phyloP scores from a whole-genome alignment of 805 yeast species.

The Teunomyces lycoperdinae region DNA sequence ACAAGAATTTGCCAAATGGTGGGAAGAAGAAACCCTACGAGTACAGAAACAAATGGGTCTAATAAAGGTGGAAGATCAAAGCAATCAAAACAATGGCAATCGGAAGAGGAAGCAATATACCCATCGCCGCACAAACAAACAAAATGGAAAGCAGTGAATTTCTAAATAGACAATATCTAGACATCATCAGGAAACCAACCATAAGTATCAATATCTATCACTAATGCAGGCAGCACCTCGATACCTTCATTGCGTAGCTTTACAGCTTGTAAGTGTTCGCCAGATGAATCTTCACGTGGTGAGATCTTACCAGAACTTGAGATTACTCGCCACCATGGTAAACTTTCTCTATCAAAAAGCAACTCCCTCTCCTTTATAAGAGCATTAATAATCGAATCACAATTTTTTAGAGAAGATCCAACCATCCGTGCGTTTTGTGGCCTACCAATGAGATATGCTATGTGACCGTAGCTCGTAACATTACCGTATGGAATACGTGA shows the following conservation, averaged over 20 bases:
- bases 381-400: conserved; percentile 18
- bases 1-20: conserved; percentile 84
- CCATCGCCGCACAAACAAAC: background rate
- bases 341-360: conserved; percentile 20
- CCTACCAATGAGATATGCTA: conserved; percentile 58
- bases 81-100: background rate
- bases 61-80: background rate
- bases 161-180: conserved; percentile 12
- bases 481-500: conserved; percentile 56
- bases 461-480: conserved; percentile 74
- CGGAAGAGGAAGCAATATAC: conserved; percentile 4
- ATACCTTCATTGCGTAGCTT: conserved; percentile 49
- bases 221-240: conserved; percentile 28
- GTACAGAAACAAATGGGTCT: conserved; percentile 46
- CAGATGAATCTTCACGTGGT: conserved; percentile 41
- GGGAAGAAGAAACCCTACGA: conserved; percentile 72
- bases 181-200: conserved; percentile 73
- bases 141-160: background rate
- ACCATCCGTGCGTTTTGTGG: conserved; percentile 75
- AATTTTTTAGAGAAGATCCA: conserved; percentile 64
- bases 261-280: conserved; percentile 46
- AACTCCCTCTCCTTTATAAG: conserved; percentile 20
- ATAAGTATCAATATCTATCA: conserved; percentile 41
- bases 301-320: conserved; percentile 63
- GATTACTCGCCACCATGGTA: conserved; percentile 85